phyloP scores from a whole-genome alignment of 495 filamentous ascomycete genomes.

The Penicillium silybi region DNA sequence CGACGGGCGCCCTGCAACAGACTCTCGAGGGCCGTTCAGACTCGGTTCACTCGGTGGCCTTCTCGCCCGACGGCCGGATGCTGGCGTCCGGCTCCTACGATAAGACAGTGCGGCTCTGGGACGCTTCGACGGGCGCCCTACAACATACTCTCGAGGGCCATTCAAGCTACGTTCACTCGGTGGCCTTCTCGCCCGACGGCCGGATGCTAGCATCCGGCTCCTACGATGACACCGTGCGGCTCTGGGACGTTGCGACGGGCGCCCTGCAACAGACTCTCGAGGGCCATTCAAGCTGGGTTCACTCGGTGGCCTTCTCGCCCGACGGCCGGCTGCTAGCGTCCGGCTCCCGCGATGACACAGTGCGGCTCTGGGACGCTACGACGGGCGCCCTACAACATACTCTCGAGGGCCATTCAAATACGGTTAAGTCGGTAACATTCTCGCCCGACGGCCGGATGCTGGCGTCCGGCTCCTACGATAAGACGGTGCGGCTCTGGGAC shows the following conservation, averaged over 20 bases:
- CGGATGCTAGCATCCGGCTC: slow-evolving; percentile 17
- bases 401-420: slow-evolving; percentile 17
- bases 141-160: slow-evolving; percentile 3
- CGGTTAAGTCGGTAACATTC: too few relatives aligned
- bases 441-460: too few relatives aligned
- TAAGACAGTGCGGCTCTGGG: too few relatives aligned
- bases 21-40: too few relatives aligned
- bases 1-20: too few relatives aligned
- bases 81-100: slow-evolving; percentile 4
- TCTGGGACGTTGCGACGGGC: slow-evolving; percentile 8
- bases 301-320: slow-evolving; percentile 25
- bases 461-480: too few relatives aligned
- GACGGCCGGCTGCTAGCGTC: slow-evolving; percentile 22
- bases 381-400: slow-evolving; percentile 5
- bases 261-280: slow-evolving; percentile 10
- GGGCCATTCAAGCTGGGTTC: slow-evolving; percentile 25
- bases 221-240: neutral
- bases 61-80: slow-evolving; percentile 5
- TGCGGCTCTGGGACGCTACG: slow-evolving; percentile 29
- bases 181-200: slow-evolving; percentile 24
- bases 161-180: slow-evolving; percentile 6
- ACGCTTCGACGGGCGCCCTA: too few relatives aligned
- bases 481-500: too few relatives aligned
- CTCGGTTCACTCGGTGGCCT: neutral
- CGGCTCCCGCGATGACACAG: slow-evolving; percentile 8